Base-by-base conservation (phyloP, 2,329 filamentous ascomycete genomes). In the Xenoacremonium recifei region DNA sequence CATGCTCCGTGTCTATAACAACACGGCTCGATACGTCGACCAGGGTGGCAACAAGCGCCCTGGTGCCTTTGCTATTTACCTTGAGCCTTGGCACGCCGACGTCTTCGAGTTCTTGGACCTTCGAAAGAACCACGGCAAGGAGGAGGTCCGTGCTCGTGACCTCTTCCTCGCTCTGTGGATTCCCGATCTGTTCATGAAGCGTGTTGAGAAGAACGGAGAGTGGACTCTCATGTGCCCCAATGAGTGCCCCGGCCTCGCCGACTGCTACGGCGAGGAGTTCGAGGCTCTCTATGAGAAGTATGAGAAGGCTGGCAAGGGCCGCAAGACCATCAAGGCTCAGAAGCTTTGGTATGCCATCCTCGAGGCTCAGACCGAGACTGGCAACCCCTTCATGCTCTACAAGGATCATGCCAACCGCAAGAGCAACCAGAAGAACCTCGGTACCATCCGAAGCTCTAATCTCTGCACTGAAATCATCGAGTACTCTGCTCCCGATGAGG, bases 391-490 rank as follows among this genome's bases (percentile, higher is more conserved):
- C 74, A 99, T 99, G 89, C 84, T 97, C 47, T 99, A 99, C 84
- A 99, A 99, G 79, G 93, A 99, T 71, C 80, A 85, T 62, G 92
- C 87, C 82, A 99, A 99, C 82, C 84, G 84, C 68, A 99, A 99
- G 86, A 96, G 91, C 79, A 99, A 99, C 81, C 93, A 99, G 76
- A 97, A 99, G 85, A 99, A 99, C 72, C 79, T 99, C 21, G 93
- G 93, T 54, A 96, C 91, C 49, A 99, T 99, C 60, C 90, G 90
- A 69, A 96, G 89, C 78, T 99, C 93, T 62, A 99, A 99, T 70
- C 79, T 99, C 36, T 99, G 93, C 83, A 97, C 92, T 37, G 93
- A 99, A 72, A 99, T 99, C 59, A 81, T 99, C 53, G 93, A 99
- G 75, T 99, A 96, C 77, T 95, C 79, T 53, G 89, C 93, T 25